Percentiles rank a stretch among this genome's conserved stretches.
Evolutionary conservation across 2,329 filamentous ascomycete species (phyloP).

Genomic region (Colletotrichum phormii): DNA sequence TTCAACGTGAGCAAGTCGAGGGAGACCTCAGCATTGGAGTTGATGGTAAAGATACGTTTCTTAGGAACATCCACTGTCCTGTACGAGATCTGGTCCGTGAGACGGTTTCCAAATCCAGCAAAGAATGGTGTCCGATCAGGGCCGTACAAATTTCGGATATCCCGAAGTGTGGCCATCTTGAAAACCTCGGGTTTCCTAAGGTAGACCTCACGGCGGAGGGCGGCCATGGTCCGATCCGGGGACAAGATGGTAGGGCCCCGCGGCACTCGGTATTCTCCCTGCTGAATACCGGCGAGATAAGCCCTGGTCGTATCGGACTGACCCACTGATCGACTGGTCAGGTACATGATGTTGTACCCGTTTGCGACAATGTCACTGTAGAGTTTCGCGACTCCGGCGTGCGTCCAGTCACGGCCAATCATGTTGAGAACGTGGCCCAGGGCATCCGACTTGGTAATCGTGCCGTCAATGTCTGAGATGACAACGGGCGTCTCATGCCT

Average conservation of each 20-base stretch:
- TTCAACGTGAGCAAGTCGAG: conserved; percentile 91
- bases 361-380: conserved; percentile 96
- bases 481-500: conserved; percentile 91
- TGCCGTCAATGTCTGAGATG: conserved; percentile 98
- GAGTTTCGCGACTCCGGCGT: conserved; percentile 94
- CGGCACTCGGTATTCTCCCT: conserved; percentile 88
- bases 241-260: conserved; percentile 94
- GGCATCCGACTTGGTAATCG: conserved; percentile 97
- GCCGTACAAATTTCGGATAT: conserved; percentile 90
- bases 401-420: conserved; percentile 98
- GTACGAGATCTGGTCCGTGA: conserved; percentile 97
- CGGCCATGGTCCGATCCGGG: conserved; percentile 94
- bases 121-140: conserved; percentile 87
- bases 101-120: conserved; percentile 94
- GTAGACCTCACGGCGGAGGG: conserved; percentile 91
- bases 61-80: conserved; percentile 95
- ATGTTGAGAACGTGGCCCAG: conserved; percentile 95
- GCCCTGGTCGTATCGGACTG: conserved; percentile 91
- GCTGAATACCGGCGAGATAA: conserved; percentile 89
- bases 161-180: conserved; percentile 98
- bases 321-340: conserved; percentile 93
- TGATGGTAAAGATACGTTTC: conserved; percentile 97
- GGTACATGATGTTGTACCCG: conserved; percentile 98
- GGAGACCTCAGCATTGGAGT: conserved; percentile 95
- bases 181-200: conserved; percentile 97